Evolutionary conservation across 768 basidiomycete genomes (phyloP), one percentile per base, ranked within the genome.

Genomic region (Suillus weaverae): DNA sequence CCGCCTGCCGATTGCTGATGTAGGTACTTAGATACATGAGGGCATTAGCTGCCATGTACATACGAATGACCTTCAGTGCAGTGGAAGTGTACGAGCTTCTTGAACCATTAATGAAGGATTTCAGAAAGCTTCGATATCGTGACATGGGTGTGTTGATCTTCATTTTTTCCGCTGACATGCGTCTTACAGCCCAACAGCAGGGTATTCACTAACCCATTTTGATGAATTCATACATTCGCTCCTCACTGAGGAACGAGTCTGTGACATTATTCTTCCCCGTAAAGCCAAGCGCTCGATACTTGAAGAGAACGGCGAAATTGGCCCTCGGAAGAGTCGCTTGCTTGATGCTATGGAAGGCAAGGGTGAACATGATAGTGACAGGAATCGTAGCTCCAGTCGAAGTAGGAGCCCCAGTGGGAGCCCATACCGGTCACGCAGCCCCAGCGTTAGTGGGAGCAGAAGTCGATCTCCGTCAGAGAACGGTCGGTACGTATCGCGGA

Each of bases 41-140:
- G 67, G 97, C 97, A 0, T 80, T 99, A 32, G 94, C 97, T 4
- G 94, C 89, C 5, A 85, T 99, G 76, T 99, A 99, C 72, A 85
- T 99, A 66, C 91, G 97, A 46, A 89, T 99, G 84, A 98, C 96
- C 4, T 99, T 99, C 76, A 84, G 86, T 44, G 84, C 95, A 4
- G 88, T 87, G 54, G 97, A 99, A 66, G 92, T 97, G 4, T 98
- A 94, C 72, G 95, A 97, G 72, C 80, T 94, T 26, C 83, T 99
- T 7, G 97, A 99, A 76, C 97, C 97, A 2, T 77, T 99, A 16
- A 85, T 99, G 68, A 96, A 94, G 74, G 97, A 99, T 74, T 99
- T 89, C 73, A 79, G 94, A 66, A 99, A 98, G 77, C 77, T 99
- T 54, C 88, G 97, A 14, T 80, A 87, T 66, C 84, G 92, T 57